Evolutionary conservation across 1,284 basidiomycete species (phyloP), one percentile per base, ranked within the genome.

Genomic region (Athelia sp.): DNA sequence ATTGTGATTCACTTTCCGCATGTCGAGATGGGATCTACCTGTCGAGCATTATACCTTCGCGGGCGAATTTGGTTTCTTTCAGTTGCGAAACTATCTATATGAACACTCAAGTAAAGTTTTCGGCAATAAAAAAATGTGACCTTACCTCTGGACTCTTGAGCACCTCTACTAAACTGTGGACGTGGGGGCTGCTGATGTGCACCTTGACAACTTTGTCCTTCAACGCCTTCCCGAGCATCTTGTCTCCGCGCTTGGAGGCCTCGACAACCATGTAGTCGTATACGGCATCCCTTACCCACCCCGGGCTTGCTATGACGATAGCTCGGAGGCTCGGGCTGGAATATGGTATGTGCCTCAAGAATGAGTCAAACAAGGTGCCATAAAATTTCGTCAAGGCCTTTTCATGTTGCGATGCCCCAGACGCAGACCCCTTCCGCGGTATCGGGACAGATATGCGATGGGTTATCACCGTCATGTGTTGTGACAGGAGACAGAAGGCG

Each of bases 41-140:
- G 67, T 97, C 93, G 2, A 98, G 73, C 66, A 91, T 83, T 36
- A 93, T 76, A 3, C 94, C 95, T 69, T 99, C 97, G 47, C 90
- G 78, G 0, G 97, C 94, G 69, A 99, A 99, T 64, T 99, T 99
- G 14, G 97, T 98, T 57, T 98, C 96, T 64, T 96, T 95, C 48
- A 99, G 70, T 57, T 90, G 91, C 3, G 81, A 66, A 3, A 76
- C 70, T 48, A 90, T 76, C 87, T 89, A 53, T 15, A 45, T 31
- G 9, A 45, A 17, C 17, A 15, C 23, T 46, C 43, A 52, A 50
- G 35, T 44, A 24, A 19, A 22, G 8, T 11, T 50, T 9, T 38
- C n/a, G 46, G n/a, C 23, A 35, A 51, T 34, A 57, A 35, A 24
- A 34, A 43, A 2, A 17, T 38, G 42, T 34, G 3, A 10, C 57